phyloP scores from a whole-genome alignment of 1,284 basidiomycete genomes.

The Rhodotorula mucilaginosa region DNA sequence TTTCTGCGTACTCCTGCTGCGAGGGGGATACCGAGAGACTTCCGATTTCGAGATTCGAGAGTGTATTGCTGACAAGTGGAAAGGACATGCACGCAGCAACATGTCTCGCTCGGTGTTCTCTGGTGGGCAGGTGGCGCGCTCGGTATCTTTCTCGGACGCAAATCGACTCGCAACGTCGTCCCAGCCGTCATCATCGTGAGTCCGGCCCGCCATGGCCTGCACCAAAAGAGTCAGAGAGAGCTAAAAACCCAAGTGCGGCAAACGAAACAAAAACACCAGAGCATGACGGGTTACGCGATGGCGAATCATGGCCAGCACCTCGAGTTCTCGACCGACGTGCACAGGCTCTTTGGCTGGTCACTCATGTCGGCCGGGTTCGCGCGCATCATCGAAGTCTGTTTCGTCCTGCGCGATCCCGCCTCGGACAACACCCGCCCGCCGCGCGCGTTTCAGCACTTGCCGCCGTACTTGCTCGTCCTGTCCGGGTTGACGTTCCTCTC shows the following conservation, averaged over 20 bases:
- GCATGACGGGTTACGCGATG: conserved; percentile 93
- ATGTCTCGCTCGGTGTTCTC: conserved; percentile 45
- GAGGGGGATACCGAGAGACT: background rate
- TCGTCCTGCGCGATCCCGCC: conserved; percentile 55
- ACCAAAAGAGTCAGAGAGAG: too few species aligned
- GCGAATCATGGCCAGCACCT: conserved; percentile 81
- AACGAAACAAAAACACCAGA: conserved; percentile 2
- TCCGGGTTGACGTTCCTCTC: conserved; percentile 82
- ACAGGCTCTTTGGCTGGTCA: conserved; percentile 50
- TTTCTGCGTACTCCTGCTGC: background rate
- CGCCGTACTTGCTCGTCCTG: conserved; percentile 71
- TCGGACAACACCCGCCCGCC: conserved; percentile 42
- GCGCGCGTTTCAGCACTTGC: conserved; percentile 73
- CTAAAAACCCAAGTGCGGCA: too few species aligned
- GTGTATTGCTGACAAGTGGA: background rate
- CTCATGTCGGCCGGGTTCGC: conserved; percentile 80
- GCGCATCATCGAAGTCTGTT: conserved; percentile 83
- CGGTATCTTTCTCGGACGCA: conserved; percentile 79
- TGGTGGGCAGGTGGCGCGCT: conserved; percentile 88
- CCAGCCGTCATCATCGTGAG: conserved; percentile 64
- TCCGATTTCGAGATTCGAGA: background rate
- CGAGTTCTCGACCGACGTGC: conserved; percentile 75
- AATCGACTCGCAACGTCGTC: conserved; percentile 78
- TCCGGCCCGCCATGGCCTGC: too few species aligned
- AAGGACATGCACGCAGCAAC: conserved; percentile 33